Conservation (phyloP, 495 filamentous ascomycete genomes). For the Amorphotheca resinae region DNA sequence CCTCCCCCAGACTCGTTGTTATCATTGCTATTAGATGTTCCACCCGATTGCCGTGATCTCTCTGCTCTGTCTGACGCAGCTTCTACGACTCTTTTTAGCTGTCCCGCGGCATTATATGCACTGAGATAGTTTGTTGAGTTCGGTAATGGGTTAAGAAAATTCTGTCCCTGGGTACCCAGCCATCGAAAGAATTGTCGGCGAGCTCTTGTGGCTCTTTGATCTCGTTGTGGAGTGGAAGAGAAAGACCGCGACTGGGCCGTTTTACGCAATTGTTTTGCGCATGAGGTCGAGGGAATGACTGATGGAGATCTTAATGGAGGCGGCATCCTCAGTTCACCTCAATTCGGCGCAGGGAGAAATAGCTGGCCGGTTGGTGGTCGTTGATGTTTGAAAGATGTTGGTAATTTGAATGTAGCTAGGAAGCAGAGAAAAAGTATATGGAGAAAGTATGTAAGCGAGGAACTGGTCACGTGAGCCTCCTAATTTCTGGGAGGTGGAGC, state of each 20-base stretch:
- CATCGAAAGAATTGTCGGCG: slow-evolving; percentile 13
- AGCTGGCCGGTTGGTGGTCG: neutral
- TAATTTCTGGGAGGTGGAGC: too few species aligned
- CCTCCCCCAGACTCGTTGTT: neutral
- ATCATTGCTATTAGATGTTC: slow-evolving; percentile 1
- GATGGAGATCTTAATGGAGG: slow-evolving; percentile 14
- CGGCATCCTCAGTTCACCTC: slow-evolving; percentile 10
- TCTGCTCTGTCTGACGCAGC: neutral
- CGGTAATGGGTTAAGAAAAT: slow-evolving; percentile 10
- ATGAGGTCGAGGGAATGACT: slow-evolving; percentile 1
- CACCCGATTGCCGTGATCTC: neutral
- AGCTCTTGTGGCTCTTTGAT: slow-evolving; percentile 10
- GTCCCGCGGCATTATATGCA: slow-evolving; percentile 13
- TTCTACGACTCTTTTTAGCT: slow-evolving; percentile 14
- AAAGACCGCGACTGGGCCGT: slow-evolving; percentile 12
- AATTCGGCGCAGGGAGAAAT: neutral
- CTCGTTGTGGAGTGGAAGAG: slow-evolving; percentile 10
- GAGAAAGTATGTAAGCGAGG: neutral
- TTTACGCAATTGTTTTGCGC: slow-evolving; percentile 11
- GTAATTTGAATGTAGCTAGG: neutral
- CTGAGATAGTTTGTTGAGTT: slow-evolving; percentile 20
- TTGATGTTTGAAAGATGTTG: neutral
- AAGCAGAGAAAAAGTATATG: neutral
- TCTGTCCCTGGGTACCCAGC: slow-evolving; percentile 11
- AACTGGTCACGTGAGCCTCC: neutral